Conservation (phyloP, 1,284 basidiomycete species). For the Volvariella volvacea region DNA sequence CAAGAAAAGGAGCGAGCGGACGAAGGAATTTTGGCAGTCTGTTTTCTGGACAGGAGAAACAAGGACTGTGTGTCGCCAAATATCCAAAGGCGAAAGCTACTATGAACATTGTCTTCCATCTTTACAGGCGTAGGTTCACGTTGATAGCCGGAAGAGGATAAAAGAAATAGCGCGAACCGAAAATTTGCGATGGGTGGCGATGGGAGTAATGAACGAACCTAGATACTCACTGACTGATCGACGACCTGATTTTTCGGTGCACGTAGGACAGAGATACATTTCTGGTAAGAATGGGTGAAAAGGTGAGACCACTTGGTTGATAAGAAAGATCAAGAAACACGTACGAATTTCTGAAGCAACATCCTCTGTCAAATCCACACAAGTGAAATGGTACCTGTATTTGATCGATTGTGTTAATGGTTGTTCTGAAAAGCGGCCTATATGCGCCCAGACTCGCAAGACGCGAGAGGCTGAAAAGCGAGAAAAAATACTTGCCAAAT, state of each 20-base stretch:
- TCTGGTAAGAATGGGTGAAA: conserved; percentile 37
- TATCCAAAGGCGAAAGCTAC: no score
- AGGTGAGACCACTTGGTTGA: conserved; percentile 11
- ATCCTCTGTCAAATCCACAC: conserved; percentile 50
- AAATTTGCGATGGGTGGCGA: no score
- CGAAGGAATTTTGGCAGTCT: no score
- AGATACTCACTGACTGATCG: conserved; percentile 72
- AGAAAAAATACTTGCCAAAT: conserved; percentile 50
- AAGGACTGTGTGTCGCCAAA: no score
- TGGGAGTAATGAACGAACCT: conserved; percentile 20
- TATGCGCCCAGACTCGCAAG: conserved; percentile 1
- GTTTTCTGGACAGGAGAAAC: no score
- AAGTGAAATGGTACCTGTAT: conserved; percentile 70
- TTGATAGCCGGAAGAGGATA: no score
- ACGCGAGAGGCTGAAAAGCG: conserved; percentile 2
- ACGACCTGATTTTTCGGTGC: conserved; percentile 56
- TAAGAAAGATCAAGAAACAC: conserved; percentile 21
- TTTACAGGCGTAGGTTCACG: no score
- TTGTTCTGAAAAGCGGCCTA: background rate
- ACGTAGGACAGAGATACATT: conserved; percentile 65
- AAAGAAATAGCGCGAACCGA: background rate
- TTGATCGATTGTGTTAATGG: background rate
- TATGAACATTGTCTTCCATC: no score
- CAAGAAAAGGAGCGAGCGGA: no score
- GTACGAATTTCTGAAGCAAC: conserved; percentile 73